phyloP scores from a whole-genome alignment of 1,139 yeast species.

The Saccharomyces hybrid region DNA sequence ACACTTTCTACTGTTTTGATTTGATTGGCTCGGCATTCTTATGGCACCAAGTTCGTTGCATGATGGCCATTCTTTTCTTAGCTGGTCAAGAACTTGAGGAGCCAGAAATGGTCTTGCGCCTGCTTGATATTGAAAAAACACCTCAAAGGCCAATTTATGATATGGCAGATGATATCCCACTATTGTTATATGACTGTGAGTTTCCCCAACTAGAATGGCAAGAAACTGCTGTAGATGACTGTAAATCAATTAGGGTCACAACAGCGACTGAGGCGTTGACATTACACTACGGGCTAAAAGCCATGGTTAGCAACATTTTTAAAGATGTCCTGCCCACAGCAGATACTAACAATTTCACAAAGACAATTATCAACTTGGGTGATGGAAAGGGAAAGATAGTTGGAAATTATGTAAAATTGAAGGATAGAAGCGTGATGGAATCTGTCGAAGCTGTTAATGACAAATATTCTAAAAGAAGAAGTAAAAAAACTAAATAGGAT shows the following conservation, averaged over 20 bases:
- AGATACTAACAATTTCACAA: slow-evolving; percentile 20
- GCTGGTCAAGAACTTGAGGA: slow-evolving; percentile 74
- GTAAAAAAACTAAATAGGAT: neutral
- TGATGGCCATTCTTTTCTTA: slow-evolving; percentile 75
- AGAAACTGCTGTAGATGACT: slow-evolving; percentile 18
- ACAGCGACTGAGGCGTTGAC: slow-evolving; percentile 25
- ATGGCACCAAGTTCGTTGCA: slow-evolving; percentile 98
- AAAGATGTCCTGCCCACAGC: slow-evolving; percentile 19
- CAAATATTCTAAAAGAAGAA: slow-evolving; percentile 46
- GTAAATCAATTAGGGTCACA: slow-evolving; percentile 22
- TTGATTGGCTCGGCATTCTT: slow-evolving; percentile 83
- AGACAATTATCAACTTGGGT: slow-evolving; percentile 50
- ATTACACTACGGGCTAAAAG: slow-evolving; percentile 35
- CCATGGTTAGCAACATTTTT: slow-evolving; percentile 29
- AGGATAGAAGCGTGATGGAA: slow-evolving; percentile 52
- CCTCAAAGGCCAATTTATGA: slow-evolving; percentile 77
- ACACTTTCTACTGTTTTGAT: slow-evolving; percentile 59
- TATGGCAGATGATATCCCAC: slow-evolving; percentile 86
- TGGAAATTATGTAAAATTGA: slow-evolving; percentile 50
- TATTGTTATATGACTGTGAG: slow-evolving; percentile 82
- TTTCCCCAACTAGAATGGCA: slow-evolving; percentile 67
- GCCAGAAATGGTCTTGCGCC: slow-evolving; percentile 47
- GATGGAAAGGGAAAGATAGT: slow-evolving; percentile 62
- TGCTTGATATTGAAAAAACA: slow-evolving; percentile 50
- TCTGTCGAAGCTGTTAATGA: slow-evolving; percentile 60